Evolutionary conservation across 1,284 basidiomycete genomes (phyloP).

Genomic region (Cutaneotrichosporon spelunceum): DNA sequence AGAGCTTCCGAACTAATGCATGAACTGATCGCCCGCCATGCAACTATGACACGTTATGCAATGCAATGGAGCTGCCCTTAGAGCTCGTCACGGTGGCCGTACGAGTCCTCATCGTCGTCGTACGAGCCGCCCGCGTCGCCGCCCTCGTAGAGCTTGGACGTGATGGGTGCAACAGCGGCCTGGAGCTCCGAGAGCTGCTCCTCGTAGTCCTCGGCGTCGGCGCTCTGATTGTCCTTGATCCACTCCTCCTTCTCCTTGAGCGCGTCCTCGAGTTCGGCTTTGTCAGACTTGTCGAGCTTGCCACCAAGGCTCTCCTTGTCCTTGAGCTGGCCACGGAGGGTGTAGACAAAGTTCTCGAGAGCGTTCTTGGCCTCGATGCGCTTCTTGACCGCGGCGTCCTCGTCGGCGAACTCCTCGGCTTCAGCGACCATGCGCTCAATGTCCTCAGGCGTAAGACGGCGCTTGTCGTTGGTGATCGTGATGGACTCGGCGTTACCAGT

Average conservation of each 20-base stretch:
- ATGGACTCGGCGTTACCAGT: conserved; percentile 87
- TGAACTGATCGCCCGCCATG: conserved; percentile 9
- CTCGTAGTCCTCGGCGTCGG: conserved; percentile 81
- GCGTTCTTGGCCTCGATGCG: conserved; percentile 63
- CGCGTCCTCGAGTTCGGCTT: conserved; percentile 75
- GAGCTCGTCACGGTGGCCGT: conserved; percentile 51
- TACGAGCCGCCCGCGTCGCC: conserved; percentile 38
- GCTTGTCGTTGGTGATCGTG: conserved; percentile 69
- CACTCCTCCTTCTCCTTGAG: conserved; percentile 89
- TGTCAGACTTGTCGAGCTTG: conserved; percentile 81
- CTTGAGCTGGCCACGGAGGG: conserved; percentile 77
- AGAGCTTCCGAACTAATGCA: conserved; percentile 5
- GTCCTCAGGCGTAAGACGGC: conserved; percentile 77
- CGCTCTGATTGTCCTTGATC: conserved; percentile 76
- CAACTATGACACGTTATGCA: conserved; percentile 10
- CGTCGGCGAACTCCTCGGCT: conserved; percentile 80
- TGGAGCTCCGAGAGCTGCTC: conserved; percentile 81
- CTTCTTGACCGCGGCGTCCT: conserved; percentile 82
- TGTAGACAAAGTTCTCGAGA: conserved; percentile 57
- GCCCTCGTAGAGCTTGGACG: conserved; percentile 70
- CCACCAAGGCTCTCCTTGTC: conserved; percentile 87
- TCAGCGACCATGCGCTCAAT: conserved; percentile 89
- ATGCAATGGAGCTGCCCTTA: conserved; percentile 28
- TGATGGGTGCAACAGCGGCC: conserved; percentile 66
- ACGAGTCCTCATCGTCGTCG: conserved; percentile 47